Base-by-base conservation (phyloP, 2,329 filamentous ascomycete genomes). In the Didymella pinodella region DNA sequence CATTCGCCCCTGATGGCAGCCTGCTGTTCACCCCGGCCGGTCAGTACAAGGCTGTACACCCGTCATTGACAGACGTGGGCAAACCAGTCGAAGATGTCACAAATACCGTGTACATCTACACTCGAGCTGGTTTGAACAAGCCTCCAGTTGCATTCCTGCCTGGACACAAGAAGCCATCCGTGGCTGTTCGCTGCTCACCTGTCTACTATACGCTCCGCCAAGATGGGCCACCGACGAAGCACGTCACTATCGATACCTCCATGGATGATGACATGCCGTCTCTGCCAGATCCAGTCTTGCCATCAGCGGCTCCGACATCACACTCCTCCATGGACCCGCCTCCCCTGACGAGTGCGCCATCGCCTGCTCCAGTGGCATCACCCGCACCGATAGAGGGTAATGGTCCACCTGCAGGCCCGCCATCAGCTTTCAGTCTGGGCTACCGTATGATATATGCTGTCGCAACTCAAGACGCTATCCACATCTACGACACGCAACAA, bases 91-190 rank as follows among this genome's bases (percentile, higher is more conserved):
- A 95, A 67, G 94, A 99, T 66, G 85, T 97, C 50, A 93, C 91
- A 69, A 99, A 99, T 74, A 99, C 95, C 0, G 96, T 99, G 22
- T 99, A 99, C 78, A 95, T 99, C 53, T 99, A 99, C 77, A 97
- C 94, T 0, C 85, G 95, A 68, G 95, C 93, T 29, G 95, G 95
- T 25, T 92, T 99, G 72, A 98, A 97, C 80, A 97, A 96, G 75
- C 93, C 95, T 1, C 95, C 95, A 2, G 90, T 98, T 57, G 93
- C 94, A 7, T 95, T 98, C 78, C 84, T 99, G 7, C 95, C 95
- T 0, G 95, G 95, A 1, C 94, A 98, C 78, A 99, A 97, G 82
- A 99, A 99, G 77, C 95, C 95, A 0, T 98, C 95, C 0, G 92
- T 99, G 11, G 95, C 93, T 1, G 92, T 99, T 59, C 92, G 92